phyloP scores from a whole-genome alignment of 805 yeast species.

The Nakazawaea ambrosiae region DNA sequence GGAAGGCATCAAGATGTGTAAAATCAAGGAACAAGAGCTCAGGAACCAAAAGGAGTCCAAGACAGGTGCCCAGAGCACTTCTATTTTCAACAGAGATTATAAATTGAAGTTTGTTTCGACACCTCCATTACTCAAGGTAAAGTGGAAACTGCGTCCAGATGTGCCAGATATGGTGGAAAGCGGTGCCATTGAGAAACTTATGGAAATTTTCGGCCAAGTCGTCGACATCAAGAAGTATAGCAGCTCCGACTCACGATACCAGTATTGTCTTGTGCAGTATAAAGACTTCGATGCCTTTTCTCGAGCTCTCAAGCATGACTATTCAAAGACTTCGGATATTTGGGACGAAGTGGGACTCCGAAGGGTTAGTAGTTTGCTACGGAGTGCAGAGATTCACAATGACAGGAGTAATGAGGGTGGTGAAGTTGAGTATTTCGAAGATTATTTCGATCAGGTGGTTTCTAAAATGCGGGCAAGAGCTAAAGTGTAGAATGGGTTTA shows the following conservation, averaged over 20 bases:
- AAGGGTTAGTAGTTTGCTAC: conserved; percentile 38
- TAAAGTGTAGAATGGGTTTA: too few species aligned
- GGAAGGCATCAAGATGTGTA: conserved; percentile 15
- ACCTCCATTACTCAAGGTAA: conserved; percentile 18
- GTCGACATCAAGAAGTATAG: conserved; percentile 11
- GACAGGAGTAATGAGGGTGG: background rate
- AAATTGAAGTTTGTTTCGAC: conserved; percentile 3
- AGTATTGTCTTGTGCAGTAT: conserved; percentile 31
- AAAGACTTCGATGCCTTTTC: conserved; percentile 20
- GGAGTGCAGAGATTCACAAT: conserved; percentile 16
- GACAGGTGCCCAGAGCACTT: background rate
- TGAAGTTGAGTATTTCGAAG: conserved; percentile 5
- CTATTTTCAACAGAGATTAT: too few species aligned
- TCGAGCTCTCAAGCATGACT: conserved; percentile 35
- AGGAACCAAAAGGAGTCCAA: background rate
- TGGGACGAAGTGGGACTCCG: conserved; percentile 42
- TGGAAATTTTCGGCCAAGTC: conserved; percentile 40
- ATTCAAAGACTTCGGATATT: conserved; percentile 28
- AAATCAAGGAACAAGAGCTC: conserved; percentile 1
- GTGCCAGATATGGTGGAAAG: conserved; percentile 24
- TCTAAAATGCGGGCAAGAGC: conserved; percentile 2
- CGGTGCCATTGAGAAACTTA: conserved; percentile 28
- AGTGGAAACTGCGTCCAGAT: conserved; percentile 39
- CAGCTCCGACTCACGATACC: conserved; percentile 22
- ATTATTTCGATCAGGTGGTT: conserved; percentile 9